phyloP scores from a whole-genome alignment of 768 basidiomycete genomes.

The Tylopilus vinaceipallidus region DNA sequence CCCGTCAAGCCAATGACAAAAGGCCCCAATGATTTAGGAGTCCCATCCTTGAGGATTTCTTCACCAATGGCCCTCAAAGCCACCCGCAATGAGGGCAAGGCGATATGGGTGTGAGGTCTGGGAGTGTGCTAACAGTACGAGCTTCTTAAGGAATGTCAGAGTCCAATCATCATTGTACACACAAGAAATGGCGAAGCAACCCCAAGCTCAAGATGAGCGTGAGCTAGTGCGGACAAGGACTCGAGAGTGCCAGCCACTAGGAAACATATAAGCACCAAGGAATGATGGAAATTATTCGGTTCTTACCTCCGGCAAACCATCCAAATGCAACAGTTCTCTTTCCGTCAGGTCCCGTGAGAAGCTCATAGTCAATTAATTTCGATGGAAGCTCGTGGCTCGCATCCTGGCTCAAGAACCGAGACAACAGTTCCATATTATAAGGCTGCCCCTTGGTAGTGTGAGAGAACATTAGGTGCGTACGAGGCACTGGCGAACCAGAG shows the following conservation, averaged over 20 bases:
- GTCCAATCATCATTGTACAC: slow-evolving; percentile 23
- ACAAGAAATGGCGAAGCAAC: slow-evolving; percentile 83
- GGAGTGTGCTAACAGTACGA: slow-evolving; percentile 53
- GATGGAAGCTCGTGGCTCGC: slow-evolving; percentile 32
- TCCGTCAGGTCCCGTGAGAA: slow-evolving; percentile 59
- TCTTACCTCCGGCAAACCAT: slow-evolving; percentile 85
- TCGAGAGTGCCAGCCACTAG: slow-evolving; percentile 84
- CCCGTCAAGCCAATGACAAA: slow-evolving; percentile 83
- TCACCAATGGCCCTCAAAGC: slow-evolving; percentile 58
- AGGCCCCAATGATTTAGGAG: slow-evolving; percentile 66
- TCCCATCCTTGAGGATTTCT: slow-evolving; percentile 53
- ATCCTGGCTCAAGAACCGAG: slow-evolving; percentile 51
- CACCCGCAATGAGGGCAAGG: slow-evolving; percentile 49
- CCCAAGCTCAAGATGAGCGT: slow-evolving; percentile 74
- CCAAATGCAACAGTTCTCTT: slow-evolving; percentile 89
- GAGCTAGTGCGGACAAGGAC: slow-evolving; percentile 74
- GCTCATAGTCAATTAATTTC: slow-evolving; percentile 81
- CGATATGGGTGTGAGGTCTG: slow-evolving; percentile 72
- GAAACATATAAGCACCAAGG: slow-evolving; percentile 2
- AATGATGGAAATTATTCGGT: background rate
- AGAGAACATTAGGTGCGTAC: slow-evolving; percentile 89
- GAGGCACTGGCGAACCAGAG: slow-evolving; percentile 32
- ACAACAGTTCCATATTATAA: slow-evolving; percentile 81
- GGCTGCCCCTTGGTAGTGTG: slow-evolving; percentile 86
- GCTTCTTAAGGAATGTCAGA: background rate